phyloP scores from a whole-genome alignment of 2,329 filamentous ascomycete genomes.

The Fusarium coicis region DNA sequence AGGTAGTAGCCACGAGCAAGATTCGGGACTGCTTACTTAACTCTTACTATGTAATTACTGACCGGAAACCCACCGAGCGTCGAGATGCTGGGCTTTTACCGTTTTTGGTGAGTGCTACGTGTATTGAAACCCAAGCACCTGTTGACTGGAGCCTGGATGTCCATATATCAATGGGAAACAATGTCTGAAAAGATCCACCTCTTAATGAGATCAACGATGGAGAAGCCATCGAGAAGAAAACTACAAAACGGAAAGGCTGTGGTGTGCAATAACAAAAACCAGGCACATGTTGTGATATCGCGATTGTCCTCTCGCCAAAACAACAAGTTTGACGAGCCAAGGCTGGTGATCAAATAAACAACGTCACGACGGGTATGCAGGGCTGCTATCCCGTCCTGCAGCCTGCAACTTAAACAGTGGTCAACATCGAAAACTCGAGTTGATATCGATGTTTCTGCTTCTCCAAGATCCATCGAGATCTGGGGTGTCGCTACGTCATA shows the following conservation, averaged over 20 bases:
- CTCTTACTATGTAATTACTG: constrained; percentile 1
- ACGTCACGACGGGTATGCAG: constrained; percentile 33
- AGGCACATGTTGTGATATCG: constrained; percentile 21
- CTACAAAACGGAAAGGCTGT: not conserved
- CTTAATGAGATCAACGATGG: constrained; percentile 7
- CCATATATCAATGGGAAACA: not conserved
- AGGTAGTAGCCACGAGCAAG: constrained; percentile 17
- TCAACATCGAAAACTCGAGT: constrained; percentile 17
- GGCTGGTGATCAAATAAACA: constrained; percentile 23
- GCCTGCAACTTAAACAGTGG: not conserved
- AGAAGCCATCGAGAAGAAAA: not conserved
- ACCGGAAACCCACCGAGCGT: not conserved
- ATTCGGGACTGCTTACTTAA: constrained; percentile 23
- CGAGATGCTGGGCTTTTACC: not conserved
- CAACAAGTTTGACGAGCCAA: constrained; percentile 1
- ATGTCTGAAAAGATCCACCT: constrained; percentile 6
- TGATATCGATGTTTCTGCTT: constrained; percentile 17
- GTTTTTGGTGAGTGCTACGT: not conserved
- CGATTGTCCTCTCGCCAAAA: constrained; percentile 1
- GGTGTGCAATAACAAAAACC: constrained; percentile 19
- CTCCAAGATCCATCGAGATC: constrained; percentile 37
- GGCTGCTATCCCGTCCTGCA: constrained; percentile 10
- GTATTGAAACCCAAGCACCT: not conserved
- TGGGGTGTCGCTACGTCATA: constrained; percentile 39
- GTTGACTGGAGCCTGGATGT: not conserved